Percentiles rank a stretch among this genome's conserved stretches.
Evolutionary conservation across 495 filamentous ascomycete species (phyloP).

Genomic region (Venustampulla echinocandica): DNA sequence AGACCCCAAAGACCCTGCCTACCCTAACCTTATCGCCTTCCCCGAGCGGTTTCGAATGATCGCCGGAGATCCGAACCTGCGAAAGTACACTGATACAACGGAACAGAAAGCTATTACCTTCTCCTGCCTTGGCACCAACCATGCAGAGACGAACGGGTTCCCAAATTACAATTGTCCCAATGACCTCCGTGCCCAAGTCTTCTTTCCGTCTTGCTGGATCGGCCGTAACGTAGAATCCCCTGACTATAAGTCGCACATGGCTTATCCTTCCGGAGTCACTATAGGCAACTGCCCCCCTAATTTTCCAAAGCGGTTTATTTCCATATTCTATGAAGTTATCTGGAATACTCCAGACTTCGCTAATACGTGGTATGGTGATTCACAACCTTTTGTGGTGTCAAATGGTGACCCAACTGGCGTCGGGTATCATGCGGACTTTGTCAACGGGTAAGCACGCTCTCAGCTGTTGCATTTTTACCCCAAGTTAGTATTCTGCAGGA

Average conservation of each 20-base stretch:
- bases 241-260: slow-evolving; percentile 48
- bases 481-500: not conserved
- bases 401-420: slow-evolving; percentile 57
- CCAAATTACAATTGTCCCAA: slow-evolving; percentile 47
- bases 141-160: slow-evolving; percentile 40
- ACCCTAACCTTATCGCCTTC: slow-evolving; percentile 33
- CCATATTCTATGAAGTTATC: slow-evolving; percentile 52
- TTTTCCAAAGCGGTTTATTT: slow-evolving; percentile 47
- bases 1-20: slow-evolving; percentile 3
- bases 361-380: slow-evolving; percentile 38
- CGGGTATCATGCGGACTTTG: slow-evolving; percentile 68
- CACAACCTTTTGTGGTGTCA: slow-evolving; percentile 34
- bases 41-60: slow-evolving; percentile 65
- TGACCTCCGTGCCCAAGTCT: slow-evolving; percentile 64
- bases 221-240: slow-evolving; percentile 50
- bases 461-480: no score
- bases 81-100: slow-evolving; percentile 28
- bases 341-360: slow-evolving; percentile 44
- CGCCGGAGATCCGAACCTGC: slow-evolving; percentile 49
- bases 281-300: slow-evolving; percentile 41
- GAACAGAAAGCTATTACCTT: slow-evolving; percentile 37
- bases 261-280: slow-evolving; percentile 36
- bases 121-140: slow-evolving; percentile 39
- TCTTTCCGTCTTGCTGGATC: slow-evolving; percentile 90
- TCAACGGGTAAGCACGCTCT: slow-evolving; percentile 32